phyloP scores from a whole-genome alignment of 2,329 filamentous ascomycete species.

The Teratosphaeria zuluensis region DNA sequence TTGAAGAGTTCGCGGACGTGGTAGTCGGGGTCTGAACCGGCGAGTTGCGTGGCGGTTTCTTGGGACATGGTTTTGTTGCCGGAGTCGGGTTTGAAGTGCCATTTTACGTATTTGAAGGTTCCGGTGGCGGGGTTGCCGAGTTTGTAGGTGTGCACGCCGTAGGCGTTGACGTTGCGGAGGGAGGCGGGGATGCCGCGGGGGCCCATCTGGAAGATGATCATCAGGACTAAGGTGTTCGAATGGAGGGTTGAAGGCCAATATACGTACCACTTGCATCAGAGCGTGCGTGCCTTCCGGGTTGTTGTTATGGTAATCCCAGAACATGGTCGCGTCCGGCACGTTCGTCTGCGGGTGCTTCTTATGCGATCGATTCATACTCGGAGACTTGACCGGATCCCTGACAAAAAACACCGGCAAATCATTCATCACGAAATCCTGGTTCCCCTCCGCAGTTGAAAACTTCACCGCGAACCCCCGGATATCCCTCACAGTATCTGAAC shows the following conservation, averaged over 20 bases:
- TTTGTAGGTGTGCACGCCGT: constrained; percentile 39
- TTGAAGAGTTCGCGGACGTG: constrained; percentile 32
- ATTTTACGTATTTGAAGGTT: constrained; percentile 41
- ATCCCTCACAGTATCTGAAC: constrained; percentile 41
- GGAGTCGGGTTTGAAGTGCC: constrained; percentile 40
- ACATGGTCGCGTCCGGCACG: constrained; percentile 23
- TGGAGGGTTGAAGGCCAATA: too few species aligned
- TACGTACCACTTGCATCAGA: constrained; percentile 35
- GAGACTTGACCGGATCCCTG: too few species aligned
- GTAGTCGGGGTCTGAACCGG: constrained; percentile 29
- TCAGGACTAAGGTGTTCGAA: too few species aligned
- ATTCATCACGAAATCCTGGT: too few species aligned
- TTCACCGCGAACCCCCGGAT: constrained; percentile 38
- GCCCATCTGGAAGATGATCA: constrained; percentile 31
- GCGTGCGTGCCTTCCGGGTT: neutral
- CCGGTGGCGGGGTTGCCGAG: constrained; percentile 29
- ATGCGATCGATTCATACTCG: constrained; percentile 8
- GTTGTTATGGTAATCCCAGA: constrained; percentile 27
- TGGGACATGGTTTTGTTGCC: constrained; percentile 37
- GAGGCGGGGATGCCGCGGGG: constrained; percentile 15
- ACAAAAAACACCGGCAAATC: too few species aligned
- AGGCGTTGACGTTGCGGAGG: constrained; percentile 36
- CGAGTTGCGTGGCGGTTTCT: constrained; percentile 25
- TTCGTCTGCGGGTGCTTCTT: constrained; percentile 20
- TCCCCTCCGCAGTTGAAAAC: too few species aligned